These are phyloP conservation scores for Starmera dryadoides DNA, from an alignment of 805 yeast genomes.

Conservation along the genomic window DNA sequence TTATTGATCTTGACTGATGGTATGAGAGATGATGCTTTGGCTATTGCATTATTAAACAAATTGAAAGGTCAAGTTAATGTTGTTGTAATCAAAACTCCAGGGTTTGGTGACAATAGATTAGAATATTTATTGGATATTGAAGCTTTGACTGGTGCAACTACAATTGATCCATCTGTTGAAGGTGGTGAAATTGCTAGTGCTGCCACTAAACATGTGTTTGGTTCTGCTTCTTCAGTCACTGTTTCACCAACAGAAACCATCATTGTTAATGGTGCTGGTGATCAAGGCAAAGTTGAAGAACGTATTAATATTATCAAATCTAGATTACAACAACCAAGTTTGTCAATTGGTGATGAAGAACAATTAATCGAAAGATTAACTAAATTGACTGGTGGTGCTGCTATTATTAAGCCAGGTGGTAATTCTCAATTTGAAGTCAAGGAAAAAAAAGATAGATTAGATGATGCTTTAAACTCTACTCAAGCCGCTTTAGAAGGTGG, in stretches of 20 bases:
- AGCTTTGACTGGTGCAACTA: constrained; percentile 86
- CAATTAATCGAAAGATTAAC: constrained; percentile 97
- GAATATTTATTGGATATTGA: constrained; percentile 95
- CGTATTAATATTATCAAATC: constrained; percentile 62
- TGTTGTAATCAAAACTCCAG: constrained; percentile 97
- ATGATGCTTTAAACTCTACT: constrained; percentile 97
- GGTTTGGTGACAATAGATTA: constrained; percentile 99
- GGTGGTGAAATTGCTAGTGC: constrained; percentile 95
- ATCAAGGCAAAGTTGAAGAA: constrained; percentile 74
- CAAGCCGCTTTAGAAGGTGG: constrained; percentile 99
- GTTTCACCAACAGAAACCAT: constrained; percentile 97
- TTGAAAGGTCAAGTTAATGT: constrained; percentile 98
- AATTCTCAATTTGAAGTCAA: constrained; percentile 97
- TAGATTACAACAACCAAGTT: constrained; percentile 15
- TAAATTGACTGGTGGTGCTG: constrained; percentile 97
- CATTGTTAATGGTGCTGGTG: constrained; percentile 89
- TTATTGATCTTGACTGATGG: constrained; percentile 93
- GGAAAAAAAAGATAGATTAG: constrained; percentile 99
- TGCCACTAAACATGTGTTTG: constrained; percentile 78
- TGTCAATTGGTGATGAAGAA: constrained; percentile 86
- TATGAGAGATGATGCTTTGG: constrained; percentile 96
- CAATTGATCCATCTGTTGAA: constrained; percentile 73
- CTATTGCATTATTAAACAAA: constrained; percentile 97
- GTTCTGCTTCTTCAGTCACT: constrained; percentile 88
- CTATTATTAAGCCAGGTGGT: constrained; percentile 97